Base-by-base conservation (phyloP, 495 filamentous ascomycete species). In the Trichoderma parareesei region DNA sequence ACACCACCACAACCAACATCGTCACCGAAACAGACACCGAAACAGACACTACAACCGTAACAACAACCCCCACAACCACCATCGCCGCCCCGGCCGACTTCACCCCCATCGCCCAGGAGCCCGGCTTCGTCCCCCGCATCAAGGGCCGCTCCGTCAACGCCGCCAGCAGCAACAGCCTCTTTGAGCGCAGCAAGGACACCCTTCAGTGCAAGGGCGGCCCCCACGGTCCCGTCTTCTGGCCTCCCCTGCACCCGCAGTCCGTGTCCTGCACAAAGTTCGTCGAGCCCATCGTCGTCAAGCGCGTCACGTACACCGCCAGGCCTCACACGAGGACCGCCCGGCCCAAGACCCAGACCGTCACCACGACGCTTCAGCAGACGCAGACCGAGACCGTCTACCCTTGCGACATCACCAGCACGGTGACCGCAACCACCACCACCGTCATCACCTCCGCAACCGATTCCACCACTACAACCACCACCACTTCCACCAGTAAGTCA, bases 211-310 rank as follows among this genome's bases (percentile, higher is more conserved):
- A 37, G 27, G 1, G 5, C 20, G 8, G 27, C 27, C 20, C 35
- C 4, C 27, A 27, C 11, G 53, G 53, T 14, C 53, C 20, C 9
- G 2, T 10, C 27, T 57, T 57, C 33, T 57, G 37, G 8, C 53
- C 53, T 37, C 53, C 53, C 13, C 53, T 57, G 53, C 27, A 57
- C 53, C 53, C 53, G 13, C 53, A 57, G 53, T 57, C 53, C 53
- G 53, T 57, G 27, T 13, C 53, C 9, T 57, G 53, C 11, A 33
- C 11, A 27, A 57, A 57, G 53, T 4, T 57, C 27, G 4, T 57
- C 27, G 53, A 57, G 53, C 53, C 53, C 53, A n/a, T 57, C 27
- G 7, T 35, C 27, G 5, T 37, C 27, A 37, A 57, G 53, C 53
- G 53, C 8, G 53, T 35, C 27, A 57, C 53, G 0, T 35, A 11